Evolutionary conservation across 179 eudicot species (phyloP).

Genomic region (Dionaea muscipula): DNA sequence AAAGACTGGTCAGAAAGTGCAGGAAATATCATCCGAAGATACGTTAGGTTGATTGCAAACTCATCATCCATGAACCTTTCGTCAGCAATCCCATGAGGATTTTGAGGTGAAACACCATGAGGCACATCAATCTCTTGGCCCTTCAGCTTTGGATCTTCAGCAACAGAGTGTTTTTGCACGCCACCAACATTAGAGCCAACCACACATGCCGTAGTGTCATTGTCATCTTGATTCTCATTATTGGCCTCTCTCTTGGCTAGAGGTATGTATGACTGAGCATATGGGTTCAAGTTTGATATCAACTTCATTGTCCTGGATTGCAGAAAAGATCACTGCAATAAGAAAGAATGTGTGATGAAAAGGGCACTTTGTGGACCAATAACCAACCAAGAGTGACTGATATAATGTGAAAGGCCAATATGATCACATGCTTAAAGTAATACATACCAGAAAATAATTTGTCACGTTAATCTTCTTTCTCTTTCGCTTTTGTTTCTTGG

Average conservation of each 20-base stretch:
- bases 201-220: not conserved
- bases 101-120: constrained; percentile 27
- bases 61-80: constrained; percentile 28
- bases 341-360: not conserved
- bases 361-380: not conserved
- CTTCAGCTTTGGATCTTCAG: constrained; percentile 29
- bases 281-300: constrained; percentile 60
- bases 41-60: constrained; percentile 60
- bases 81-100: constrained; percentile 18
- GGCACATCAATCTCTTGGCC: constrained; percentile 19
- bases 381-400: too few relatives aligned
- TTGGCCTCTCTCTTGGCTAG: constrained; percentile 36
- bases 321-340: constrained; percentile 14
- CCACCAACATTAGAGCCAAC: constrained; percentile 9
- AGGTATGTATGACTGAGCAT: constrained; percentile 58
- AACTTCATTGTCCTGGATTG: constrained; percentile 32
- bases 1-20: constrained; percentile 68
- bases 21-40: constrained; percentile 75
- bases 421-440: not conserved
- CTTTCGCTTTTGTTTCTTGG: too few relatives aligned
- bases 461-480: too few relatives aligned
- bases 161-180: not conserved
- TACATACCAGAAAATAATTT: too few relatives aligned
- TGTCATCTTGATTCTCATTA: constrained; percentile 14
- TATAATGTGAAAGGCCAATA: not conserved